Evolutionary conservation across 2,329 filamentous ascomycete genomes (phyloP).

Genomic region (Emmonsiellopsis sp.): DNA sequence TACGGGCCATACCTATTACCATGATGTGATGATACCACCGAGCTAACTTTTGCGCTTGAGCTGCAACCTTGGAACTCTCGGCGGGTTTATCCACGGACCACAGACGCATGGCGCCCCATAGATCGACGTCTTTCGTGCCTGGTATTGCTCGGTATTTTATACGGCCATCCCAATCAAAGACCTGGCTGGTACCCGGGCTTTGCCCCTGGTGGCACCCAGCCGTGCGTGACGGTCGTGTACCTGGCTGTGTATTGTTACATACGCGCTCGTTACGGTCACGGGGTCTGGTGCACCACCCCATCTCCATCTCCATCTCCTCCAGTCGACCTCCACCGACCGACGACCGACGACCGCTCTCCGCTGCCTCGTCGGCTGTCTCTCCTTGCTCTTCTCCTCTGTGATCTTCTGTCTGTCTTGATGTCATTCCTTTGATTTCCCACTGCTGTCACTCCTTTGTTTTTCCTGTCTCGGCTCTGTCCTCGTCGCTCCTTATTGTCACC

Average conservation of each 20-base stretch:
- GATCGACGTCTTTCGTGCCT: neutral
- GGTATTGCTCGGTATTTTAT: neutral
- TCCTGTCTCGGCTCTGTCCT: constrained; percentile 8
- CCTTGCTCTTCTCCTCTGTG: constrained; percentile 13
- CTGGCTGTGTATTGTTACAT: neutral
- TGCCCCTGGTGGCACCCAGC: neutral
- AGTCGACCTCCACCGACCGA: too few species aligned
- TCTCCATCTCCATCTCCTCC: too few species aligned
- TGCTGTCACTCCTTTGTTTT: constrained; percentile 12
- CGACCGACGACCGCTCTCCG: neutral
- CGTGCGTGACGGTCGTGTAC: neutral
- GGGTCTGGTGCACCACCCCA: too few species aligned
- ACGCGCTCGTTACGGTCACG: neutral
- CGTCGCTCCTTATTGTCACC: constrained; percentile 9
- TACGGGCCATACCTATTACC: too few species aligned
- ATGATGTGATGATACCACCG: too few species aligned
- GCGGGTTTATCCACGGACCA: neutral
- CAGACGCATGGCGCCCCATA: constrained; percentile 1
- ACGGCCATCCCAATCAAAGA: neutral
- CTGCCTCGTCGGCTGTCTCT: constrained; percentile 11
- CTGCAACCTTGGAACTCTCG: neutral
- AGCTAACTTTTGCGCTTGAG: too few species aligned
- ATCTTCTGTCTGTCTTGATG: constrained; percentile 10
- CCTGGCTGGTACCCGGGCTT: neutral
- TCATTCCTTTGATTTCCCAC: constrained; percentile 3